Base-by-base conservation (phyloP, 805 yeast species). In the Cyberlindnera euphorbiiphila region DNA sequence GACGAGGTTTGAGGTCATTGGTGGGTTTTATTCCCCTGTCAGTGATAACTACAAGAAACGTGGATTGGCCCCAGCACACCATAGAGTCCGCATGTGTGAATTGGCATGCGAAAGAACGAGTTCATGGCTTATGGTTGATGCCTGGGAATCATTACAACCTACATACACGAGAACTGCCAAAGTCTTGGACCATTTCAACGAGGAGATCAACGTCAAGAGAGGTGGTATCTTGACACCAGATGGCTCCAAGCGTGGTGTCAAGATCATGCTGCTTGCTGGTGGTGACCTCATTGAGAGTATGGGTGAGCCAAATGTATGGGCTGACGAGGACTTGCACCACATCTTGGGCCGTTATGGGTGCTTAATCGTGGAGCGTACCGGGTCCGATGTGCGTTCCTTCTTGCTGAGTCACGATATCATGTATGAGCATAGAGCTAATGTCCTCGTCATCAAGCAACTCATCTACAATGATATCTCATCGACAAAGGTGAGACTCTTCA, bases 251-350 rank as follows among this genome's bases (percentile, higher is more conserved):
- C 71, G 87, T 39, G 96, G 96, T 17, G 96, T 85, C 37, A 91
- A 91, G 59, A 82, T 93, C 53, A 91, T 93, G 98, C 71, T 93
- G 38, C 68, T 93, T 27, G 98, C 98, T 0, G 98, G 98, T 35
- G 98, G 98, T 29, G 98, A 93, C 62, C 72, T 93, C 50, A 93
- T 93, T 37, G 98, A 93, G 61, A 81, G 94, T 29, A 93, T 93
- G 98, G 98, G 98, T n/a, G 98, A 93, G 62, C 98, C 98, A 16
- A 93, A 91, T 54, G 98, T 93, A 25, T 93, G 98, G 98, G 95
- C 95, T 1, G 98, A 91, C 59, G 82, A 74, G 41, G 98, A 93
- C 62, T 69, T 93, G 53, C 95, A 88, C 54, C 98, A 93, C 59
- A 93, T 93, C 32, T 70, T 93, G 49, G 98, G 98, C 19, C 81